Base-by-base conservation (phyloP, 2,329 filamentous ascomycete species). In the Elsinoe arachidis region DNA sequence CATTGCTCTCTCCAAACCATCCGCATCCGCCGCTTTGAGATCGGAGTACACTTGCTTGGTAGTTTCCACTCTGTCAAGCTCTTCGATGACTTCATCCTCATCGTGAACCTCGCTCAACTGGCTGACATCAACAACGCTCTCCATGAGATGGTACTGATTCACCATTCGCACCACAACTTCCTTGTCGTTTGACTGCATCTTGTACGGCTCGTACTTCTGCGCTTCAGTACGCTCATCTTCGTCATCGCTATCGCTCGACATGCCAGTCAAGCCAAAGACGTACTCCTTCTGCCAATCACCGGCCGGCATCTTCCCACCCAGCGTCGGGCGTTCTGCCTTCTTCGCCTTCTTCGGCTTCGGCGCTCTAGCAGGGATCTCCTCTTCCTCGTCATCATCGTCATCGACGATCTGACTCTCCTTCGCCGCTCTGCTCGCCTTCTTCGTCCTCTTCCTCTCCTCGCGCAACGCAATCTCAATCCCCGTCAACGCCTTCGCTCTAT, bases 271-370 rank as follows among this genome's bases (percentile, higher is more conserved):
- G 10, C 19, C 41, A 23, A 11, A 12, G 10, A 19, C 19, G 19
- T 46, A 46, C 19, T 23, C 41, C 39, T 23, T 11, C 17, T 43
- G n/a, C 41, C 41, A 23, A 43, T 43, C 90, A 77, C 93, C 93
- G 74, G 97, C 97, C 57, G 93, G 93, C 56, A 99, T 82, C 74
- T 97, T 96, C 66, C 93, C 93, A 68, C 93, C 93, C 47, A 99
- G 85, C 60, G 89, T 88, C 47, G 88, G 91, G 74, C 97, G 99
- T 68, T 87, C 88, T 9, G 95, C 88, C 0, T 23, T 17, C 19
- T 26, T 23, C 9, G 11, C n/a, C 21, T 26, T 46, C n/a, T 46
- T 26, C 26, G 26, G 26, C 26, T 30, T 30, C 26, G 26, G 26
- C 26, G 26, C 26, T 30, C 26, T 5, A 30, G 26, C 26, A 30